phyloP scores from a whole-genome alignment of 2,329 filamentous ascomycete genomes.

The Sordariomycetes sp. region DNA sequence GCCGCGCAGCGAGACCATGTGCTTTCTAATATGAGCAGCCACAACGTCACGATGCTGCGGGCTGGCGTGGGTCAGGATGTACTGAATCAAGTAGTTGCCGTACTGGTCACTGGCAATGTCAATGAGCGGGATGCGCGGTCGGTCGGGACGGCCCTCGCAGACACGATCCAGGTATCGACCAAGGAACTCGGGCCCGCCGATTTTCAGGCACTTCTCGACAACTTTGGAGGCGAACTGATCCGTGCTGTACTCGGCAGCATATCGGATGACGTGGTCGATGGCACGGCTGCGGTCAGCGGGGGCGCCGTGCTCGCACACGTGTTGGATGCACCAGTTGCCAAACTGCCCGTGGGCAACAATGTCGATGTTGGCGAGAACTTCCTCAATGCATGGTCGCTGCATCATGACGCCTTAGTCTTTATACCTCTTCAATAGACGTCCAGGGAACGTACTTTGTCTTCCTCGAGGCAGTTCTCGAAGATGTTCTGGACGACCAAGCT shows the following conservation, averaged over 20 bases:
- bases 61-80: constrained; percentile 81
- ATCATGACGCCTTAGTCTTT: constrained; percentile 9
- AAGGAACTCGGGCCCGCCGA: constrained; percentile 81
- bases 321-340: constrained; percentile 99
- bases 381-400: constrained; percentile 93
- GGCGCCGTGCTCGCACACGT: constrained; percentile 93
- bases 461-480: constrained; percentile 96
- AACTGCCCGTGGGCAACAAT: constrained; percentile 96
- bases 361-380: constrained; percentile 89
- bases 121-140: constrained; percentile 91
- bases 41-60: constrained; percentile 87
- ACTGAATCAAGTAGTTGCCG: constrained; percentile 95
- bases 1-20: constrained; percentile 96
- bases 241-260: constrained; percentile 93
- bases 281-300: constrained; percentile 85
- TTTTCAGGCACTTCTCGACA: constrained; percentile 97
- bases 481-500: constrained; percentile 98
- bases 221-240: constrained; percentile 99
- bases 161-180: constrained; percentile 87
- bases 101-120: constrained; percentile 98
- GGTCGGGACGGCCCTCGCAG: constrained; percentile 79
- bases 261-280: constrained; percentile 88
- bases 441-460: constrained; percentile 66
- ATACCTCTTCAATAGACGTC: background rate
- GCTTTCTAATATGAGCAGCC: constrained; percentile 88